phyloP scores from a whole-genome alignment of 2,329 filamentous ascomycete genomes.

The Fusarium sp. region DNA sequence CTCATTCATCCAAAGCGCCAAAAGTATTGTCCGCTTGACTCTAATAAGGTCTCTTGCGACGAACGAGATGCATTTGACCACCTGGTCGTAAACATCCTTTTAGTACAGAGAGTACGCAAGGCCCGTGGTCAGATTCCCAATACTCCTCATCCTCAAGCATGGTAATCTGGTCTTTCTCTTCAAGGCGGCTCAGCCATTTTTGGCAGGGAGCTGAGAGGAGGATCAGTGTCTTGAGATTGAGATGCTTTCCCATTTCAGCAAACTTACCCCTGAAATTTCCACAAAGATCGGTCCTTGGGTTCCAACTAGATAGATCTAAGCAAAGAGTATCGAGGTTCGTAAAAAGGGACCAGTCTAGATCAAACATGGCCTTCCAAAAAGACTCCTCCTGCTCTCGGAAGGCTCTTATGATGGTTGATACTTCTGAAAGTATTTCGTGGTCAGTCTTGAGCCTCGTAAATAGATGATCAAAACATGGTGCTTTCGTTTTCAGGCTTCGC shows the following conservation, averaged over 20 bases:
- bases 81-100: neutral
- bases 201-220: neutral
- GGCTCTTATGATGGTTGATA: no score
- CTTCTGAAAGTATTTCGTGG: no score
- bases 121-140: neutral
- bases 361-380: neutral
- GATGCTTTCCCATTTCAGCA: neutral
- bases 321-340: neutral
- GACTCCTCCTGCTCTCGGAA: no score
- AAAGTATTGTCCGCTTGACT: no score
- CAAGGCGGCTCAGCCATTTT: neutral
- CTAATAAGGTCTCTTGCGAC: neutral
- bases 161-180: neutral
- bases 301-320: neutral
- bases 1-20: neutral
- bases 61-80: constrained; percentile 4
- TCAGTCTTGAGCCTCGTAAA: no score
- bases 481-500: neutral
- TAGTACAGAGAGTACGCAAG: neutral
- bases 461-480: no score
- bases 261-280: neutral
- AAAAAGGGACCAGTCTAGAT: neutral
- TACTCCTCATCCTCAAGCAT: neutral
- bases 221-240: neutral
- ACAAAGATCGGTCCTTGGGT: no score